Evolutionary conservation across 2,329 filamentous ascomycete genomes (phyloP), one percentile per base, ranked within the genome.

Genomic region (Colletotrichum tropicicola): DNA sequence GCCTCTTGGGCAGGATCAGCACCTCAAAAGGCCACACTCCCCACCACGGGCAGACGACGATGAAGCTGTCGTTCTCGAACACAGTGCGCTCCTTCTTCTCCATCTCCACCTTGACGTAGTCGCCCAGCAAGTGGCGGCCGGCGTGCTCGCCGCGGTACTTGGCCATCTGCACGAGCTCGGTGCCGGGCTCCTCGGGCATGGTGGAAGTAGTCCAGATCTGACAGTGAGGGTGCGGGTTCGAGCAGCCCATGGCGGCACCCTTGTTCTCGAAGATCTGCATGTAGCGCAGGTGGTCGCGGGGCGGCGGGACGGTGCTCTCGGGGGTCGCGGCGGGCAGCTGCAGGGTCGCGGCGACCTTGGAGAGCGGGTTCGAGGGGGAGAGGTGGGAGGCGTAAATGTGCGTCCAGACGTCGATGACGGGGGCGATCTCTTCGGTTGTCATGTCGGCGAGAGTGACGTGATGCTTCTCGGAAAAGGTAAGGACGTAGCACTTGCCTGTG

Each of bases 251-350:
- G 10, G 95, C 93, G 1, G 92, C 89, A 54, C 96, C 96, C 80
- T 99, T 99, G 83, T 99, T 99, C 81, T 99, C 96, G 68, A 99
- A 99, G 69, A 99, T 98, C 76, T 99, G 96, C 94, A 99, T 98
- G 80, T 97, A 98, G 57, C 92, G 89, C 72, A 97, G 93, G 78
- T 97, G 93, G 56, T 92, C 87, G 54, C 85, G 88, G 5, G 93
- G 91, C 27, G 80, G 79, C 7, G 80, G 70, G 17, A 86, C 74
- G 23, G 75, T 66, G 61, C 73, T 75, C 62, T 79, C 75, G 5
- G 73, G 70, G 10, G 74, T 74, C 3, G 74, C 62, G 74, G 83
- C 71, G 2, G 78, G 75, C 7, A 85, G 74, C 5, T 77, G 71
- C 5, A 83, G 75, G 19, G 76, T 71, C 2, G 80, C 80, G 2